These are phyloP conservation scores for Ophiostoma montium DNA, from an alignment of 2,329 filamentous ascomycete genomes.

Conservation along the genomic window DNA sequence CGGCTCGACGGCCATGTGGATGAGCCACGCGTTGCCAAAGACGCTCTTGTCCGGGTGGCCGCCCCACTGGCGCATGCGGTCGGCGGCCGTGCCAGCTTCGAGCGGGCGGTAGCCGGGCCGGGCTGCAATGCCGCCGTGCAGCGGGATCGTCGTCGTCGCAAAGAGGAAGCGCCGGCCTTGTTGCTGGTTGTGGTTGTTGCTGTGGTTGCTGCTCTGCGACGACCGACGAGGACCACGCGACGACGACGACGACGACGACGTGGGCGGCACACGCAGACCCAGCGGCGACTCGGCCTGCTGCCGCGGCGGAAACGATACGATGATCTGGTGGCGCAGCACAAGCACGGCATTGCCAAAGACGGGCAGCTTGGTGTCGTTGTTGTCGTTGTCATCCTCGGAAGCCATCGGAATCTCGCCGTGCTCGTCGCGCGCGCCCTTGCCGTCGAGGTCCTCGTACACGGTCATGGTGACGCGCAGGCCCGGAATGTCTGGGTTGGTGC, in stretches of 20 bases:
- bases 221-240: background rate
- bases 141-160: conserved; percentile 11
- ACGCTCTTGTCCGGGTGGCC: conserved; percentile 10
- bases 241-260: background rate
- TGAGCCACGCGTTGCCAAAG: conserved; percentile 13
- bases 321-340: conserved; percentile 11
- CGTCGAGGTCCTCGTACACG: conserved; percentile 3
- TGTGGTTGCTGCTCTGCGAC: background rate
- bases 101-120: conserved; percentile 13
- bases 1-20: conserved; percentile 11
- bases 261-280: background rate
- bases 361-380: background rate
- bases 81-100: conserved; percentile 2
- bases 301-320: conserved; percentile 3
- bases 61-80: conserved; percentile 11
- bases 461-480: conserved; percentile 14
- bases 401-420: background rate
- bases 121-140: conserved; percentile 6
- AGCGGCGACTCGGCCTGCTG: background rate
- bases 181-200: conserved; percentile 1
- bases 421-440: background rate
- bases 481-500: conserved; percentile 9
- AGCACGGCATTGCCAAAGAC: conserved; percentile 5
- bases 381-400: background rate
- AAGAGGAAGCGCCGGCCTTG: conserved; percentile 9